Conservation (phyloP, 371 early-diverging fungal species). For the Lichtheimia hyalospora region DNA sequence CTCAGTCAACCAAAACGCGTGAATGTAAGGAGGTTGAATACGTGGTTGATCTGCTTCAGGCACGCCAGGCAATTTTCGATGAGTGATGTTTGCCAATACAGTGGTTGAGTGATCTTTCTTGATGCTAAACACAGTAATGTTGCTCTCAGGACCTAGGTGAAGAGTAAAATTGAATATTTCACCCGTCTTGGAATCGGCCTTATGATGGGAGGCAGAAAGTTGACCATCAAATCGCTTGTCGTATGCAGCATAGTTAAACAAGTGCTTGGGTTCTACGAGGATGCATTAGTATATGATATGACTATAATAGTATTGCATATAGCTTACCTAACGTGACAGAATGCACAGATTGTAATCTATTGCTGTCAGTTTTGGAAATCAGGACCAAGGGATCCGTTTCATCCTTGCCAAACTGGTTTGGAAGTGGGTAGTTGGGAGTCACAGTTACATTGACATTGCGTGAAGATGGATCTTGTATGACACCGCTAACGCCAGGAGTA, state of each 20-base stretch:
- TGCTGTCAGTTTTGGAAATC: conserved; percentile 61
- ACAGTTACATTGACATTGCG: conserved; percentile 49
- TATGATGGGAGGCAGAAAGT: conserved; percentile 58
- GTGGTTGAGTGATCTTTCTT: neutral
- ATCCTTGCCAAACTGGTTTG: neutral
- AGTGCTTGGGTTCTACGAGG: conserved; percentile 39
- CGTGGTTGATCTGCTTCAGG: conserved; percentile 12
- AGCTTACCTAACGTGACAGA: conserved; percentile 55
- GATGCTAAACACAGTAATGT: conserved; percentile 10
- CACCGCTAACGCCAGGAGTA: too few relatives aligned
- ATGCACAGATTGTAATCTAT: conserved; percentile 58
- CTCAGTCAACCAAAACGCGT: conserved; percentile 46
- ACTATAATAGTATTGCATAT: neutral
- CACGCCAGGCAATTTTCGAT: conserved; percentile 40
- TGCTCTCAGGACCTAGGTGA: neutral
- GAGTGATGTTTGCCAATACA: conserved; percentile 19
- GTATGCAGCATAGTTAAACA: conserved; percentile 47
- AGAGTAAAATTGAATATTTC: conserved; percentile 48
- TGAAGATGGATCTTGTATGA: conserved; percentile 12
- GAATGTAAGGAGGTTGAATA: conserved; percentile 27
- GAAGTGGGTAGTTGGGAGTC: conserved; percentile 55
- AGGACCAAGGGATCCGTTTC: conserved; percentile 19
- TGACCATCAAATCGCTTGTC: conserved; percentile 46
- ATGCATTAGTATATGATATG: neutral
- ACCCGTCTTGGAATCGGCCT: conserved; percentile 47